A percentile compares a stretch with the other conserved stretches of the same genome.
Conservation (phyloP, 208 protist species). For the Borovskyia barvae region DNA sequence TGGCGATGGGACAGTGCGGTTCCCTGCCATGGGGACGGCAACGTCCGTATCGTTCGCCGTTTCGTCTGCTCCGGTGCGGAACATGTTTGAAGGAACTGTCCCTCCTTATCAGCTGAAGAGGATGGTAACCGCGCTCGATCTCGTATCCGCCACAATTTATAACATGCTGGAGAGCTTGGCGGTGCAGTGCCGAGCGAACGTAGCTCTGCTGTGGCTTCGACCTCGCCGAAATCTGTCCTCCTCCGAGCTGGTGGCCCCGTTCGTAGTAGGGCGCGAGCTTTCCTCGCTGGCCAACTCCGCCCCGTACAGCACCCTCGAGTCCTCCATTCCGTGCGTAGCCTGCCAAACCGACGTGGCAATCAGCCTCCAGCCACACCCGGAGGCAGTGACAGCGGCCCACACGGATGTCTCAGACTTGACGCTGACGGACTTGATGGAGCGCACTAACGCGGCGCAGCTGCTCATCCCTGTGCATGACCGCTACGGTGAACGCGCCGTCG, state of each 20-base stretch:
- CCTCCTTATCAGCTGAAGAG: conserved; percentile 56
- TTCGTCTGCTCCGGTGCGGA: conserved; percentile 1
- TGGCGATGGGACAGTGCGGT: not conserved
- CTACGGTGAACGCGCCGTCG: conserved; percentile 31
- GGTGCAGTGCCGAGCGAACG: conserved; percentile 65
- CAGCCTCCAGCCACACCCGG: conserved; percentile 61
- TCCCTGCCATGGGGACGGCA: not conserved
- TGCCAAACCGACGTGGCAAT: conserved; percentile 75
- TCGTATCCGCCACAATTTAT: conserved; percentile 84
- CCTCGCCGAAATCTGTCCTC: conserved; percentile 63
- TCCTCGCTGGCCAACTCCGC: conserved; percentile 59
- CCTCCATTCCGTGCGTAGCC: conserved; percentile 68
- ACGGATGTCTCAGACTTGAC: conserved; percentile 22
- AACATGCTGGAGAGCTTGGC: conserved; percentile 73
- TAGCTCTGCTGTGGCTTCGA: conserved; percentile 78
- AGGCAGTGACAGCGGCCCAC: not conserved
- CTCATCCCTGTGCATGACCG: conserved; percentile 74
- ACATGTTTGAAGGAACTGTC: conserved; percentile 66
- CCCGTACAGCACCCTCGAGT: conserved; percentile 74
- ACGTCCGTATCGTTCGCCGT: not conserved
- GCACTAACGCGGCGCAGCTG: conserved; percentile 72
- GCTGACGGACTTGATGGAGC: conserved; percentile 71
- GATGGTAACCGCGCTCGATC: conserved; percentile 68
- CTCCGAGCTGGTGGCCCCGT: conserved; percentile 81
- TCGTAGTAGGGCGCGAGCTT: conserved; percentile 79